Conservation (phyloP, 2,329 filamentous ascomycete genomes). For the Pyrenophora teres region DNA sequence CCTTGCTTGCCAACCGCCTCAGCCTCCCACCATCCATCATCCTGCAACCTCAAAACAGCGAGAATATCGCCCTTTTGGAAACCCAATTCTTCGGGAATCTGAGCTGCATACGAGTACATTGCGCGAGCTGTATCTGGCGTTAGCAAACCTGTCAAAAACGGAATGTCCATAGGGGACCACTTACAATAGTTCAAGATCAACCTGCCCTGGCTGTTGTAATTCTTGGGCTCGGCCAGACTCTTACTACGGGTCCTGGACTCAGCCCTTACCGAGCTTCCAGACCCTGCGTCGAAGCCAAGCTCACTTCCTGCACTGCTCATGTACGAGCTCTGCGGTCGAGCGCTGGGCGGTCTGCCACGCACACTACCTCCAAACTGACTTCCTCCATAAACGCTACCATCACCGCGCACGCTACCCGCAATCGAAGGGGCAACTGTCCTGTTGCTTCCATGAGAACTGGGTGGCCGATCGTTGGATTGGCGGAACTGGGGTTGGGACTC, state of each 20-base stretch:
- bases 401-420: constrained; percentile 43
- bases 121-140: constrained; percentile 70
- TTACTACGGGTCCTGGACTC: constrained; percentile 68
- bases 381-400: constrained; percentile 48
- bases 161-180: constrained; percentile 45
- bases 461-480: constrained; percentile 55
- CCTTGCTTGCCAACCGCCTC: constrained; percentile 74
- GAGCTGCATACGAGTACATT: constrained; percentile 90
- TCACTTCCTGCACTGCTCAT: constrained; percentile 44
- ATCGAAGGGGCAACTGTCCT: constrained; percentile 54
- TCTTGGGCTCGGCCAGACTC: constrained; percentile 83
- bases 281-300: constrained; percentile 30
- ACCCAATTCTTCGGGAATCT: constrained; percentile 91
- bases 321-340: constrained; percentile 52
- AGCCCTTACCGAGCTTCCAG: constrained; percentile 33
- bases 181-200: constrained; percentile 93
- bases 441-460: constrained; percentile 51
- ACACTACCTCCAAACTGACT: constrained; percentile 46
- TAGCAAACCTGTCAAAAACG: background rate
- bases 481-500: constrained; percentile 59
- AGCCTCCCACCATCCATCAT: constrained; percentile 99
- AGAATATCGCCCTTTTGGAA: constrained; percentile 93
- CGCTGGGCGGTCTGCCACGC: constrained; percentile 35
- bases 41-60: constrained; percentile 85
- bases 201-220: constrained; percentile 83